phyloP scores from a whole-genome alignment of 257 asterid species.

The Osmanthus fragrans region DNA sequence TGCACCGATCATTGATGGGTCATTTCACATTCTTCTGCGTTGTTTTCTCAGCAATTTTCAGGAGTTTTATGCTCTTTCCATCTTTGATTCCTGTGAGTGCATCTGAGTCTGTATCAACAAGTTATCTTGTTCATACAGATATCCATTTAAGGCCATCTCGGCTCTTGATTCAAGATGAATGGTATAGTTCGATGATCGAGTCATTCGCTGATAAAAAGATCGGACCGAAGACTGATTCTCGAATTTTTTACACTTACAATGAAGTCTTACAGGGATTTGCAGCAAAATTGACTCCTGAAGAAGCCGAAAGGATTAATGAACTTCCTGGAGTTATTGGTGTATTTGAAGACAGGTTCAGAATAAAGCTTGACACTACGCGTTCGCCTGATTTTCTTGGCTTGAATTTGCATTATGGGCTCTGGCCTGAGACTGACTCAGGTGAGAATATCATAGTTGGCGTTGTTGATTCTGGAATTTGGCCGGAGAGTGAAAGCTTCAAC shows the following conservation, averaged over 20 bases:
- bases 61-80: background rate
- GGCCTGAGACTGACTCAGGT: constrained; percentile 15
- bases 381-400: constrained; percentile 23
- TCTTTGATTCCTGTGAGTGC: background rate
- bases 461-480: constrained; percentile 29
- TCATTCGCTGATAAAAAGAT: background rate
- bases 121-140: constrained; percentile 16
- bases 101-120: background rate
- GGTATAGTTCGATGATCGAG: constrained; percentile 18
- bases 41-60: background rate
- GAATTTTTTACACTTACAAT: constrained; percentile 18
- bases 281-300: constrained; percentile 17
- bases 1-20: background rate
- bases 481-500: constrained; percentile 25
- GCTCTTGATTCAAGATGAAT: constrained; percentile 8
- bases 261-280: constrained; percentile 20
- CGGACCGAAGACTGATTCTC: background rate
- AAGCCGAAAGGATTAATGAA: constrained; percentile 10
- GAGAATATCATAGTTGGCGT: constrained; percentile 24
- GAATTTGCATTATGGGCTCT: constrained; percentile 16
- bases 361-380: constrained; percentile 10
- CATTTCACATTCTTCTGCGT: background rate
- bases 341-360: background rate
- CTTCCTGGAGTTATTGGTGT: background rate
- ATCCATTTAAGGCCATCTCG: constrained; percentile 11